A percentile compares a stretch with the other conserved stretches of the same genome.
Conservation (phyloP, 1,139 yeast species). For the Pichia norvegensis region DNA sequence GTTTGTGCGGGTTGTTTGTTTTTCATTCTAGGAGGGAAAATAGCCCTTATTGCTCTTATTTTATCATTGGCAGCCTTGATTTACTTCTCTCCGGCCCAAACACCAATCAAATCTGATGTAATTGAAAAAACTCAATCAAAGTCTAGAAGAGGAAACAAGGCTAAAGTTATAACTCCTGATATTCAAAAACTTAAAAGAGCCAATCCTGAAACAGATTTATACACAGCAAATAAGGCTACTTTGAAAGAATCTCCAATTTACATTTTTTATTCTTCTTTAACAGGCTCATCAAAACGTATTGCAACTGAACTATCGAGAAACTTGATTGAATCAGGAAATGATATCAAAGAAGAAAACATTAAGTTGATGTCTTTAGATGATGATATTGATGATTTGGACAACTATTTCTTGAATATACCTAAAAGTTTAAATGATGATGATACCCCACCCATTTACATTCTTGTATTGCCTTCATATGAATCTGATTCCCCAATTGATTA, state of each 20-base stretch:
- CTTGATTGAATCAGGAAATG: slow-evolving; percentile 19
- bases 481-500: slow-evolving; percentile 89
- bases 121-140: not conserved
- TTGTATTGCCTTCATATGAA: slow-evolving; percentile 85
- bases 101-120: not conserved
- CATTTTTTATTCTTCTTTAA: slow-evolving; percentile 76
- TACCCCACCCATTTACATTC: slow-evolving; percentile 44
- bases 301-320: slow-evolving; percentile 45
- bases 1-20: not conserved
- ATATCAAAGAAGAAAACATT: slow-evolving; percentile 39
- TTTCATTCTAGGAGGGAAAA: slow-evolving; percentile 7
- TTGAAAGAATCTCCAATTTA: slow-evolving; percentile 42
- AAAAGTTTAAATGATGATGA: slow-evolving; percentile 29
- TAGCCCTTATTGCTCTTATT: slow-evolving; percentile 2
- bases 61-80: slow-evolving; percentile 4
- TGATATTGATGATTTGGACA: slow-evolving; percentile 78
- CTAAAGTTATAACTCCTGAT: slow-evolving; percentile 9
- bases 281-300: slow-evolving; percentile 70
- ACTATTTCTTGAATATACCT: slow-evolving; percentile 66
- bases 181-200: slow-evolving; percentile 6
- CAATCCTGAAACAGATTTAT: slow-evolving; percentile 12
- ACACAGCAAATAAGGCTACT: slow-evolving; percentile 31
- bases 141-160: slow-evolving; percentile 4
- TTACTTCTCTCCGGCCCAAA: slow-evolving; percentile 5
- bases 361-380: slow-evolving; percentile 62